Conservation (phyloP, 768 basidiomycete genomes). For the Hypholoma sublateritium region DNA sequence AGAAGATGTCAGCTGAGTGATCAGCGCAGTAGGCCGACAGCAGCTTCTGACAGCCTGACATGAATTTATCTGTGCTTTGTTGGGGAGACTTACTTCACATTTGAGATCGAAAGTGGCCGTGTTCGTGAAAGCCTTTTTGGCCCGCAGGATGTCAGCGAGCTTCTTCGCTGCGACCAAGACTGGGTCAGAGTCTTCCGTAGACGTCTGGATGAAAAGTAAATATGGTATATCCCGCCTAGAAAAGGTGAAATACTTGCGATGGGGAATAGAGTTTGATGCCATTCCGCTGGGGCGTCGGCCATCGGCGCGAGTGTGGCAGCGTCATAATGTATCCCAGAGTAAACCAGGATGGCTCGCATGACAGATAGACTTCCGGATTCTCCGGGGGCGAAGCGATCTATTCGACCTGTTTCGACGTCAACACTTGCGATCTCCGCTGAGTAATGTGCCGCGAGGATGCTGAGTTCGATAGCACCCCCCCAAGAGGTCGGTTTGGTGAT, state of each 20-base stretch:
- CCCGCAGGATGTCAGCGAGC: conserved; percentile 70
- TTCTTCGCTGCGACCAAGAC: conserved; percentile 64
- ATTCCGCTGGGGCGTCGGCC: conserved; percentile 74
- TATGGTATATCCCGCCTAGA: background rate
- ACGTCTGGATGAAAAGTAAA: background rate
- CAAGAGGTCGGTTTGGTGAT: conserved; percentile 81
- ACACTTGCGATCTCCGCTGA: conserved; percentile 84
- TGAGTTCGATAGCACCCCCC: conserved; percentile 96
- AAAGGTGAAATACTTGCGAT: conserved; percentile 37
- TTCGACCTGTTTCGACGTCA: conserved; percentile 89
- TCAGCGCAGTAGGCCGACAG: background rate
- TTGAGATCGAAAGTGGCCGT: conserved; percentile 88
- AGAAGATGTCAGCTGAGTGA: conserved; percentile 1
- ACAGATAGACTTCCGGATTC: conserved; percentile 31
- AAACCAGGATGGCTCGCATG: conserved; percentile 74
- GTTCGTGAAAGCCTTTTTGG: conserved; percentile 86
- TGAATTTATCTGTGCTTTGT: background rate
- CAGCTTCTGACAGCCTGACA: background rate
- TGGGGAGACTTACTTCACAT: conserved; percentile 63
- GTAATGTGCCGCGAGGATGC: conserved; percentile 81
- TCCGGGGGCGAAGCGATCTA: conserved; percentile 76
- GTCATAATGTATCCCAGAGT: conserved; percentile 98
- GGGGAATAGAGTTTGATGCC: conserved; percentile 87
- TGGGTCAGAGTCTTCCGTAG: conserved; percentile 45
- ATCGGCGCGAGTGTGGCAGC: conserved; percentile 81